Percentiles rank a stretch among this genome's conserved stretches.
Conservation (phyloP, 108 stramenopile genomes). For the Seminavis robusta region DNA sequence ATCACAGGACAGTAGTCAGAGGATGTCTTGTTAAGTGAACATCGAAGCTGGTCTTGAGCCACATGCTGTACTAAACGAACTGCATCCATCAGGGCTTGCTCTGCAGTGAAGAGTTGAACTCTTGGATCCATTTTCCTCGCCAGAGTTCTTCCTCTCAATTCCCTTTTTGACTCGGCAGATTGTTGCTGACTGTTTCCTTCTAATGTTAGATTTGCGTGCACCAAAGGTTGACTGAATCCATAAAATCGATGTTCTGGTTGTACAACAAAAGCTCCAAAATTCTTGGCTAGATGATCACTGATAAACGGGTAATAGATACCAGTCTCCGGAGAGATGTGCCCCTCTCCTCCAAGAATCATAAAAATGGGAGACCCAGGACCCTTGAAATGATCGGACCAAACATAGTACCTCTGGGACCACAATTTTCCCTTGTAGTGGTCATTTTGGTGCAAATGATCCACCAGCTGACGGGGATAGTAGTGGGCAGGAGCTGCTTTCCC, state of each 20-base stretch:
- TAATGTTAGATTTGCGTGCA: no score
- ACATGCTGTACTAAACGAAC: constrained; percentile 42
- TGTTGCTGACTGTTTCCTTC: no score
- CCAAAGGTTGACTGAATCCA: constrained; percentile 60
- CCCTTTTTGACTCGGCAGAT: no score
- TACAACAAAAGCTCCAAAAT: constrained; percentile 64
- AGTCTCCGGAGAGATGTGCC: constrained; percentile 38
- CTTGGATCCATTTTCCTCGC: neutral
- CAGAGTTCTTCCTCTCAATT: neutral
- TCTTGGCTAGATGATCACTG: constrained; percentile 46
- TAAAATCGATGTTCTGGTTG: constrained; percentile 85
- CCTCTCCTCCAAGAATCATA: constrained; percentile 78
- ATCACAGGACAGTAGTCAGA: constrained; percentile 74
- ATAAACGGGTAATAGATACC: constrained; percentile 80
- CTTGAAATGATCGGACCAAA: constrained; percentile 40
- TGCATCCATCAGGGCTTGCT: constrained; percentile 57
- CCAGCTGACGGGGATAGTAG: no score
- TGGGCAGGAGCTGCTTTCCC: no score
- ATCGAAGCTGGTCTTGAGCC: constrained; percentile 34
- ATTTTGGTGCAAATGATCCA: no score
- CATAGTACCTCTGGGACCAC: constrained; percentile 79
- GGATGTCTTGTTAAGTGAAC: constrained; percentile 21
- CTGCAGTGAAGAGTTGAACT: constrained; percentile 44
- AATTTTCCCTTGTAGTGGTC: no score
- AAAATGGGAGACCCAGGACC: constrained; percentile 83